Evolutionary conservation across 1,284 basidiomycete species (phyloP), one percentile per base, ranked within the genome.

Genomic region (Rhodotorula sp.): DNA sequence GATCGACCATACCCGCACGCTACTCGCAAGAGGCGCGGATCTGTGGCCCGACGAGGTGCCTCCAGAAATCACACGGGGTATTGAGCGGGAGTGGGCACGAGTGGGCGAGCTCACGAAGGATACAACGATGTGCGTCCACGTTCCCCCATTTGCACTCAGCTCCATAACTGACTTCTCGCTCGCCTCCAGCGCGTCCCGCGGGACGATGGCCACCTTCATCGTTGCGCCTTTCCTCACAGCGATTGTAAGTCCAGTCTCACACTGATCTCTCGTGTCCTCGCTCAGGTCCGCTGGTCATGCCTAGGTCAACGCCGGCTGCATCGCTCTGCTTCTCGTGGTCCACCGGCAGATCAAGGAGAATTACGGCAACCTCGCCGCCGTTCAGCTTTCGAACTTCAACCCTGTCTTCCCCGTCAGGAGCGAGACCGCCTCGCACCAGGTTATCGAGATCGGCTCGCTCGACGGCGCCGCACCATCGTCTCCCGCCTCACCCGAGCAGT

Each of bases 291-390:
- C 53, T 21, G 6, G 2, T 9, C 29, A 29, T 1, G 7, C 21
- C 2, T 39, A 60, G 57, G 19, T 21, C 32, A 66, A 66, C 29
- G 25, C 36, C 13, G 65, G 50, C 27, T 37, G 65, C 4, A 36
- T 60, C 58, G 51, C 59, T 10, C 55, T 50, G 34, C 63, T 64
- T 36, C 17, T 50, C 34, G 1, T 64, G 36, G 55, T 64, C 27
- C 63, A 54, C 8, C 63, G 55, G 9, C 63, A 64, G 19, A 64
- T 64, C 55, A 48, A 32, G 46, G n/a, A 46, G 44, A 64, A 64
- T 21, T 12, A 29, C 46, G 9, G 32, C 44, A 64, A 34, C n/a
- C 58, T 64, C 22, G 50, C 17, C 2, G 13, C 13, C 7, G 17
- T 21, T 8, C 53, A 54, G 53, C 19, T 54, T 32, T 19, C 53